Evolutionary conservation across 2,329 filamentous ascomycete genomes (phyloP).

Genomic region (Metarhizium rileyi): DNA sequence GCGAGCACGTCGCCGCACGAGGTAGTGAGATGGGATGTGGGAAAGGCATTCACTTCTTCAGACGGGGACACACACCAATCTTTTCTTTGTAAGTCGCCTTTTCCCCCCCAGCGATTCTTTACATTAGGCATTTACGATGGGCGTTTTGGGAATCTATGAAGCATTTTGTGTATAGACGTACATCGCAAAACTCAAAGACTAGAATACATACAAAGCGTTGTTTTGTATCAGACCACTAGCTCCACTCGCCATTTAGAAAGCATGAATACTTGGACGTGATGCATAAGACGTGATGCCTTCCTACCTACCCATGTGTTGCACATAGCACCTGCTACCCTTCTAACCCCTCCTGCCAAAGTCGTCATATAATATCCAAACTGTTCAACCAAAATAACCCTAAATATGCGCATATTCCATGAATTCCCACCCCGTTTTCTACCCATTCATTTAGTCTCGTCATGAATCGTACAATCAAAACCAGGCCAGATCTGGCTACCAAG

Average conservation of each 20-base stretch:
- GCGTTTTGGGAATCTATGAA: conserved; percentile 2
- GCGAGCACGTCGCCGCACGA: not conserved
- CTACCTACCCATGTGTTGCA: not conserved
- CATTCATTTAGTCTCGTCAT: not conserved
- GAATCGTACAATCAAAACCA: not conserved
- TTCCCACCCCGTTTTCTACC: not conserved
- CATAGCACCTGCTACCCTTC: not conserved
- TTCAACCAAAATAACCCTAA: not conserved
- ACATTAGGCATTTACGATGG: not conserved
- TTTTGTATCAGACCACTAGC: not conserved
- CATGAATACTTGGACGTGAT: not conserved
- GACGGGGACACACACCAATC: not conserved
- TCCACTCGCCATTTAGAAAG: not conserved
- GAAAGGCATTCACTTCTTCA: not conserved
- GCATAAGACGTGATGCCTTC: not conserved
- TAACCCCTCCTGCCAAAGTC: not conserved
- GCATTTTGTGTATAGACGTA: conserved; percentile 2
- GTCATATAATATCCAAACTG: not conserved
- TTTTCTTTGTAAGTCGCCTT: not conserved
- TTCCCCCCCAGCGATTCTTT: not conserved
- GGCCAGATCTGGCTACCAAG: not conserved
- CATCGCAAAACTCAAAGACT: not conserved
- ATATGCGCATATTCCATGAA: not conserved
- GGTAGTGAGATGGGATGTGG: not conserved
- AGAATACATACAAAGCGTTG: not conserved